Conservation (phyloP, 352 stramenopile genomes). For the Blastocystis sp. region DNA sequence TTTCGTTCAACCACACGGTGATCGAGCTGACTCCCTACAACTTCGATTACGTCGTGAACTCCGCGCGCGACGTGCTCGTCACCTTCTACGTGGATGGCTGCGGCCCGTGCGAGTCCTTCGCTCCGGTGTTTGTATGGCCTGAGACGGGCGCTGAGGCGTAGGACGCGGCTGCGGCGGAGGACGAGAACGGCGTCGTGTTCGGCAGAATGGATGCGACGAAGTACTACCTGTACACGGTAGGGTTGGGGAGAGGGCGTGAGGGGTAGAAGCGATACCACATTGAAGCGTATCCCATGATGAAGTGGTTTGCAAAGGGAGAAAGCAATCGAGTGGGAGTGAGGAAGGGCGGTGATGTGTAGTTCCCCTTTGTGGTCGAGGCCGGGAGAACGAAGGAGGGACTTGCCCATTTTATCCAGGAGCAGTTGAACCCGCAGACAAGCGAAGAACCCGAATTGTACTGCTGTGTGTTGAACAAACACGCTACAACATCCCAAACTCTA, state of each 20-base stretch:
- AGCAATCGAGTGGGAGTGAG: neutral
- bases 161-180: constrained; percentile 16
- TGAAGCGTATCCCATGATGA: neutral
- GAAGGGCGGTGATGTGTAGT: neutral
- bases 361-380: neutral
- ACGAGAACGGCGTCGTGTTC: constrained; percentile 31
- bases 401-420: neutral
- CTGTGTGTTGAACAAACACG: constrained; percentile 26
- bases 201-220: constrained; percentile 33
- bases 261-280: neutral
- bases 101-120: neutral
- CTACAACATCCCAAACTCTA: constrained; percentile 75
- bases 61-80: constrained; percentile 24
- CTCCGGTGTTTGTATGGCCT: constrained; percentile 1
- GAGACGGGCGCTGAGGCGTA: neutral
- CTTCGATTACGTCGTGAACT: constrained; percentile 67
- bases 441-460: neutral
- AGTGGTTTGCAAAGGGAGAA: neutral
- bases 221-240: neutral
- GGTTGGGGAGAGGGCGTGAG: neutral
- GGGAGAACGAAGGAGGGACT: neutral
- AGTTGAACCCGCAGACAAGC: neutral
- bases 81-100: constrained; percentile 27
- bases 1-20: constrained; percentile 9
- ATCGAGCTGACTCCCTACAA: constrained; percentile 49